Percentiles rank a stretch among this genome's conserved stretches.
These are phyloP conservation scores for Tuber calosporum DNA, from an alignment of 495 filamentous ascomycete species.

Conservation along the genomic window DNA sequence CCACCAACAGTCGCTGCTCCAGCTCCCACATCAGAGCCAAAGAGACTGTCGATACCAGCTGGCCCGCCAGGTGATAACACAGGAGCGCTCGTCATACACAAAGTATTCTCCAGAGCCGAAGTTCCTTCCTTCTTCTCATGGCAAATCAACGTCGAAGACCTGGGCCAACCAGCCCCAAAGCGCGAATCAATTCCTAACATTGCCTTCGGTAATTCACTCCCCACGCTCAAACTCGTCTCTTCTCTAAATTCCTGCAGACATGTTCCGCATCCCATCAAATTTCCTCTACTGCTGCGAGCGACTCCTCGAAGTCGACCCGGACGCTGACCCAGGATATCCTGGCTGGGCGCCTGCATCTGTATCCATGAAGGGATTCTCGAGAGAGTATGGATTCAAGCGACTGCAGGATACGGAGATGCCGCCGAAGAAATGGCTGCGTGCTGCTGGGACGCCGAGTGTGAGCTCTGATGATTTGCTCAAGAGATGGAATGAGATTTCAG, in stretches of 20 bases:
- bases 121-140: constrained; percentile 1
- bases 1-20: not conserved
- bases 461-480: not conserved
- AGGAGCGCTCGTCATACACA: not conserved
- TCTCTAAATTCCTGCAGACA: not conserved
- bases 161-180: not conserved
- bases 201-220: not conserved
- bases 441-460: not conserved
- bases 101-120: not conserved
- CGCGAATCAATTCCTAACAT: not conserved
- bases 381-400: not conserved
- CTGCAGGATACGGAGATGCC: not conserved
- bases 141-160: not conserved
- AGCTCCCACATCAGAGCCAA: not conserved
- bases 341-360: not conserved
- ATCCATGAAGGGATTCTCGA: not conserved
- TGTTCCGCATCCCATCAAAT: constrained; percentile 1
- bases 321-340: not conserved
- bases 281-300: not conserved
- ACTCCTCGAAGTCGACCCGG: not conserved
- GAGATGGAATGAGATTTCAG: not conserved
- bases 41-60: not conserved
- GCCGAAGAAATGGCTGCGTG: not conserved
- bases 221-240: not conserved
- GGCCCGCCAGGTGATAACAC: not conserved